These are phyloP conservation scores for Pseudogymnoascus sp. DNA, from an alignment of 2,329 filamentous ascomycete genomes.

Conservation along the genomic window DNA sequence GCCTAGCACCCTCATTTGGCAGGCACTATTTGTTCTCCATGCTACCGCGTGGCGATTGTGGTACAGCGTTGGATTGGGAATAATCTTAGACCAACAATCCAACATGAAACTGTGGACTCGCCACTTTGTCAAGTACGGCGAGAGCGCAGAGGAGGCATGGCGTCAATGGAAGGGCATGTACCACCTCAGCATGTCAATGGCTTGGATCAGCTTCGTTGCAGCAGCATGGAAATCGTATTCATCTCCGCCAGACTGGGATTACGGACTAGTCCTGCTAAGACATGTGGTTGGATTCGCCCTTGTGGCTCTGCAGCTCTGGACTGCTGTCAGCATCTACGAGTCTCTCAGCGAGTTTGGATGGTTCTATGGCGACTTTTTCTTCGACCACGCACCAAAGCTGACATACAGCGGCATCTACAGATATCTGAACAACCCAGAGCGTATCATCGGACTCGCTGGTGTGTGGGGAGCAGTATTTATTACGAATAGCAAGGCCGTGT, in stretches of 20 bases:
- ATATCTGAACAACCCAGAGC: constrained; percentile 94
- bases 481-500: constrained; percentile 79
- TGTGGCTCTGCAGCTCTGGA: constrained; percentile 86
- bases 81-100: constrained; percentile 78
- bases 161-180: constrained; percentile 96
- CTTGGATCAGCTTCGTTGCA: constrained; percentile 78
- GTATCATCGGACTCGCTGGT: constrained; percentile 86
- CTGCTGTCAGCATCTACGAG: constrained; percentile 84
- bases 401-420: constrained; percentile 97
- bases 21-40: constrained; percentile 71
- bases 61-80: constrained; percentile 82
- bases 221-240: constrained; percentile 96
- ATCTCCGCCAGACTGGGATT: constrained; percentile 75
- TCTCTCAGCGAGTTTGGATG: constrained; percentile 95
- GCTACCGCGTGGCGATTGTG: constrained; percentile 79
- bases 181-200: constrained; percentile 84
- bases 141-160: constrained; percentile 86
- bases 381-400: constrained; percentile 76
- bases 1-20: constrained; percentile 65
- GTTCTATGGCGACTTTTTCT: constrained; percentile 99
- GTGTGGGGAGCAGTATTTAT: constrained; percentile 92
- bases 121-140: constrained; percentile 95
- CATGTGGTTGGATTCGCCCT: constrained; percentile 77
- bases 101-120: constrained; percentile 90
- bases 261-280: constrained; percentile 75